A percentile compares a stretch with the other conserved stretches of the same genome.
These are phyloP conservation scores for Globisporangium recalcitrans DNA, from an alignment of 352 stramenopile species.

Conservation along the genomic window DNA sequence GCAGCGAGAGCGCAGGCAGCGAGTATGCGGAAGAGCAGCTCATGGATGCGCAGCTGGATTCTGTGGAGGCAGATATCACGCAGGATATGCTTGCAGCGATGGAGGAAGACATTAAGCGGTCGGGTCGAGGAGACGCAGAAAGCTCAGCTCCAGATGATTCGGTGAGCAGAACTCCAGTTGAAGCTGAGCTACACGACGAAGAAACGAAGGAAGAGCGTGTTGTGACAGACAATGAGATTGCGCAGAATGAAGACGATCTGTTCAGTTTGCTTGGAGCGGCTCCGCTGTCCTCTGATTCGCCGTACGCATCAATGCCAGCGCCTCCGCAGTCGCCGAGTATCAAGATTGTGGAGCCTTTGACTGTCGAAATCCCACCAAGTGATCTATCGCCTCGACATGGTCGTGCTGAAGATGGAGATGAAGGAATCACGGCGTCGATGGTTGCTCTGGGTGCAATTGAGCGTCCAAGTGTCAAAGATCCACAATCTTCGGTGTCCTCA, in stretches of 20 bases:
- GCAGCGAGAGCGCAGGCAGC: constrained; percentile 10
- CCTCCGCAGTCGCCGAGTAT: neutral
- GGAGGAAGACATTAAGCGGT: constrained; percentile 14
- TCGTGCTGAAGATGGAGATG: neutral
- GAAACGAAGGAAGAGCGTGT: constrained; percentile 12
- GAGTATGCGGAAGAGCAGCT: constrained; percentile 5
- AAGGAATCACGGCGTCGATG: neutral
- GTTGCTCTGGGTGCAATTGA: neutral
- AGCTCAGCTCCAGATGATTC: constrained; percentile 5
- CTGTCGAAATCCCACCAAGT: neutral
- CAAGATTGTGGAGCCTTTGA: neutral
- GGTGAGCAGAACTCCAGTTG: neutral
- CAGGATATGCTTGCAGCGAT: constrained; percentile 16
- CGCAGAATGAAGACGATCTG: constrained; percentile 54
- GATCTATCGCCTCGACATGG: neutral
- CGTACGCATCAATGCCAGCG: neutral
- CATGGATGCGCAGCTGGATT: neutral
- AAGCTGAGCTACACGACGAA: constrained; percentile 6
- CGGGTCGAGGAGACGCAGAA: neutral
- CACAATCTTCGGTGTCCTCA: neutral
- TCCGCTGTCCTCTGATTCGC: neutral
- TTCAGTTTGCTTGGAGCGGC: constrained; percentile 33
- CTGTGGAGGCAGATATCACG: constrained; percentile 8
- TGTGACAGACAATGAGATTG: constrained; percentile 38
- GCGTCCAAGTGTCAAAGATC: neutral